Evolutionary conservation across 2,329 filamentous ascomycete species (phyloP).

Genomic region (Kalmusia sp.): DNA sequence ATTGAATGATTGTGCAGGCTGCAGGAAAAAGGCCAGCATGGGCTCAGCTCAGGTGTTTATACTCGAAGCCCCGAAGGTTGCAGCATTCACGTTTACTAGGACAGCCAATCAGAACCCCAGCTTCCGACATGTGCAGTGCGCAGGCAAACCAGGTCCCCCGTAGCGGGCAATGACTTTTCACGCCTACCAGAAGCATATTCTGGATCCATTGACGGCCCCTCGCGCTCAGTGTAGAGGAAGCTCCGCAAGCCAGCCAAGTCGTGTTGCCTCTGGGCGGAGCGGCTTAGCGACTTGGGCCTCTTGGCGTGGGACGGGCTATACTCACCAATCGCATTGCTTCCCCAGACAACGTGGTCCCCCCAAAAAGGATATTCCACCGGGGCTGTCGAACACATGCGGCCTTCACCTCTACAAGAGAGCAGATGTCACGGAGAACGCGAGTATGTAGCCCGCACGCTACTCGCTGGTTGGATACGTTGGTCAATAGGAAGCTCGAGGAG

Average conservation of each 20-base stretch:
- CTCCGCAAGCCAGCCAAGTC: background rate
- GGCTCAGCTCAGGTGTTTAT: conserved; percentile 11
- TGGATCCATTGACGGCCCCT: background rate
- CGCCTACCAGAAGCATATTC: conserved; percentile 7
- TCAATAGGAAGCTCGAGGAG: background rate
- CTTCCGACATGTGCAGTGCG: conserved; percentile 5
- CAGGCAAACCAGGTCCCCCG: background rate
- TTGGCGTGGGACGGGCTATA: background rate
- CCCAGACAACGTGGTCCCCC: conserved; percentile 8
- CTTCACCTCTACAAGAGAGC: background rate
- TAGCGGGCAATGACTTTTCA: conserved; percentile 1
- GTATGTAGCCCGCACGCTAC: background rate
- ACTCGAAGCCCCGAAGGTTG: background rate
- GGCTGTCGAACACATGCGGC: background rate
- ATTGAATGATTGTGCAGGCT: conserved; percentile 8
- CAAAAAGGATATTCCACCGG: background rate
- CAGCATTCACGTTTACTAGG: background rate
- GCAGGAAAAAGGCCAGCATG: background rate
- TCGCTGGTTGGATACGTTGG: background rate
- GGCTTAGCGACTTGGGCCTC: background rate
- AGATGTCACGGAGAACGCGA: background rate
- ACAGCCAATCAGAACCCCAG: conserved; percentile 4
- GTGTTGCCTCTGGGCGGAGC: conserved; percentile 4
- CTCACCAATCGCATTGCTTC: background rate
- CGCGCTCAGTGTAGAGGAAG: conserved; percentile 1